Evolutionary conservation across 2,329 filamentous ascomycete genomes (phyloP).

Genomic region (Thelonectria olida): DNA sequence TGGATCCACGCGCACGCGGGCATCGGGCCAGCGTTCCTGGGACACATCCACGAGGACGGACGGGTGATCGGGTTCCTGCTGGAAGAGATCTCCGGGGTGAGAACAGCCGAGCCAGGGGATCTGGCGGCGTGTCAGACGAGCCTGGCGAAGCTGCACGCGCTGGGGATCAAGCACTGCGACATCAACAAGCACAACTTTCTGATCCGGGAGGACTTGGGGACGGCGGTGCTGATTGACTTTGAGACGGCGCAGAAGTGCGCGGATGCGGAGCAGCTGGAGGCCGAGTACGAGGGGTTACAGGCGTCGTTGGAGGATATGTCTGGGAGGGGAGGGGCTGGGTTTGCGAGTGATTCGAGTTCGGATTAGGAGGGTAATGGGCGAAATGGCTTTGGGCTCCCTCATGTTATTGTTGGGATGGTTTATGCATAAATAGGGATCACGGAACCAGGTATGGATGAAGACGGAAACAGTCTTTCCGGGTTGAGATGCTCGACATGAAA

Average conservation of each 20-base stretch:
- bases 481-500: too few species aligned
- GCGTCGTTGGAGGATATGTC: conserved; percentile 37
- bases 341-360: conserved; percentile 39
- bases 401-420: not conserved
- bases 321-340: conserved; percentile 36
- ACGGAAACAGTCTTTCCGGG: not conserved
- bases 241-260: conserved; percentile 42
- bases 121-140: conserved; percentile 40
- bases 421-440: conserved; percentile 4
- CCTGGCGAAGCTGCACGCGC: conserved; percentile 39
- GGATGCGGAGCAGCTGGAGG: conserved; percentile 32
- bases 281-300: conserved; percentile 34
- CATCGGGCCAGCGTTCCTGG: conserved; percentile 43
- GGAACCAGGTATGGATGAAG: conserved; percentile 3
- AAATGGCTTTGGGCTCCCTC: not conserved
- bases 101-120: conserved; percentile 41
- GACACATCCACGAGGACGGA: conserved; percentile 43
- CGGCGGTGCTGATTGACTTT: conserved; percentile 44
- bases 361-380: conserved; percentile 20
- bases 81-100: conserved; percentile 35
- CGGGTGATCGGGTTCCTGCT: conserved; percentile 43
- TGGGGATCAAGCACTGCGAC: conserved; percentile 46
- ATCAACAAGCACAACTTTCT: conserved; percentile 49
- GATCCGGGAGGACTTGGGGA: conserved; percentile 34
- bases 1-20: conserved; percentile 40